phyloP scores from a whole-genome alignment of 2,329 filamentous ascomycete species.

The Daldinia sp. region DNA sequence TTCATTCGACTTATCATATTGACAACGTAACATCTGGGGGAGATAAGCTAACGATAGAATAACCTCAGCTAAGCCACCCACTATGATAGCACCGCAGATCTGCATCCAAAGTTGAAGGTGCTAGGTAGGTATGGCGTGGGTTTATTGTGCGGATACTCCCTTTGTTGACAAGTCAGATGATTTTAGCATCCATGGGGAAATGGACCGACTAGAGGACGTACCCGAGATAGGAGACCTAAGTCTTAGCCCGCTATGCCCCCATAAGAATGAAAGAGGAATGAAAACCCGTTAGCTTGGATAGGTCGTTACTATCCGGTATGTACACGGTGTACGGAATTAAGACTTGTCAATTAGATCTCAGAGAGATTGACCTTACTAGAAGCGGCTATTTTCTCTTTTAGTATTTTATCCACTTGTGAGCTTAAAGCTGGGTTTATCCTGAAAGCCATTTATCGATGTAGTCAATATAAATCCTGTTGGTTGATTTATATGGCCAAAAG shows the following conservation, averaged over 20 bases:
- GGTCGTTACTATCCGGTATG: conserved; percentile 11
- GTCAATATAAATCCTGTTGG: conserved; percentile 25
- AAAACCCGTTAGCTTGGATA: conserved; percentile 18
- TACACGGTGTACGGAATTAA: conserved; percentile 15
- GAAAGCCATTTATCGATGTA: conserved; percentile 13
- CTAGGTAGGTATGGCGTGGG: background rate
- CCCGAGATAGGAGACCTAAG: conserved; percentile 14
- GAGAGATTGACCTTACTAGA: conserved; percentile 14
- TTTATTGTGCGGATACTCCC: conserved; percentile 12
- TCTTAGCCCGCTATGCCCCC: conserved; percentile 14
- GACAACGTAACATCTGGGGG: conserved; percentile 1
- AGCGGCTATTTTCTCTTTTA: conserved; percentile 32
- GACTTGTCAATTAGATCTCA: conserved; percentile 20
- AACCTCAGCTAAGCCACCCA: conserved; percentile 29
- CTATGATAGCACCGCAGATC: conserved; percentile 13
- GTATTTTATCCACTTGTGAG: conserved; percentile 33
- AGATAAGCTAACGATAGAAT: conserved; percentile 21
- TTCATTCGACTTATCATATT: background rate
- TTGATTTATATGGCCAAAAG: conserved; percentile 25
- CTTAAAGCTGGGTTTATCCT: conserved; percentile 23
- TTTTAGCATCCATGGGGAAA: conserved; percentile 21
- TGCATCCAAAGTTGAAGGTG: background rate
- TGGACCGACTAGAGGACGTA: conserved; percentile 27
- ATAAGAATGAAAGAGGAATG: conserved; percentile 22
- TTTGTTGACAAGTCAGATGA: conserved; percentile 32